Percentiles rank a stretch among this genome's conserved stretches.
Conservation (phyloP, 2,329 filamentous ascomycete genomes). For the Curvularia hawaiiensis region DNA sequence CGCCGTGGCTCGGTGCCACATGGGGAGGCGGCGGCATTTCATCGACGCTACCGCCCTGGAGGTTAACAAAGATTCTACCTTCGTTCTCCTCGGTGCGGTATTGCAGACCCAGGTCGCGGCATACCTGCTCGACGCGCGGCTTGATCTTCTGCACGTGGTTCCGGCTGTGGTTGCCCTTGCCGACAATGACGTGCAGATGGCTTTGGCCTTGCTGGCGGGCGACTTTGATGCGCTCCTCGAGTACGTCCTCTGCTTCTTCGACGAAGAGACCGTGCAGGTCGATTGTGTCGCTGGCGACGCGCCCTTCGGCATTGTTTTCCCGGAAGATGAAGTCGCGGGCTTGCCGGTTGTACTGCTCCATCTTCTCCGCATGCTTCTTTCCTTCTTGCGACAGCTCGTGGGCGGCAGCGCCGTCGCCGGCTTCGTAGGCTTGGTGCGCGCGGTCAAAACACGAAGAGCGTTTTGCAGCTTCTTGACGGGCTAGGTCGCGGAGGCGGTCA, state of each 20-base stretch:
- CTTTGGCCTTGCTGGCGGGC: constrained; percentile 74
- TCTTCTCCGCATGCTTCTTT: constrained; percentile 80
- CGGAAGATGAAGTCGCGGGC: constrained; percentile 95
- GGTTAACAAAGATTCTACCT: constrained; percentile 85
- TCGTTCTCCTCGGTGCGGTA: constrained; percentile 88
- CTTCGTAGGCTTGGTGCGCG: constrained; percentile 75
- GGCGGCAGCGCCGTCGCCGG: constrained; percentile 81
- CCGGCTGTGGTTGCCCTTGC: constrained; percentile 86
- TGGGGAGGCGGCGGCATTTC: constrained; percentile 47
- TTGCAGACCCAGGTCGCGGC: constrained; percentile 79
- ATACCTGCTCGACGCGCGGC: constrained; percentile 89
- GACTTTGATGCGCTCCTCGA: constrained; percentile 82
- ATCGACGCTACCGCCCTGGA: constrained; percentile 69
- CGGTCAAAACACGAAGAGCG: constrained; percentile 75
- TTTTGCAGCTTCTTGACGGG: constrained; percentile 79
- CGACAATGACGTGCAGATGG: constrained; percentile 93
- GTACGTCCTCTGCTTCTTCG: constrained; percentile 89
- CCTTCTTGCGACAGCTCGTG: constrained; percentile 84
- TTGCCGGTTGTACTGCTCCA: constrained; percentile 88
- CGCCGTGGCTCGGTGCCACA: constrained; percentile 43
- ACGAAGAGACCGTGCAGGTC: constrained; percentile 95
- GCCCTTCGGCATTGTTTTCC: constrained; percentile 82
- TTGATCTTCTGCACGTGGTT: constrained; percentile 92
- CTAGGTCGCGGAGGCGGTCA: constrained; percentile 84
- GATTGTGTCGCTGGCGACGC: constrained; percentile 80